phyloP scores from a whole-genome alignment of 2,329 filamentous ascomycete genomes.

The Ascochyta pisi region DNA sequence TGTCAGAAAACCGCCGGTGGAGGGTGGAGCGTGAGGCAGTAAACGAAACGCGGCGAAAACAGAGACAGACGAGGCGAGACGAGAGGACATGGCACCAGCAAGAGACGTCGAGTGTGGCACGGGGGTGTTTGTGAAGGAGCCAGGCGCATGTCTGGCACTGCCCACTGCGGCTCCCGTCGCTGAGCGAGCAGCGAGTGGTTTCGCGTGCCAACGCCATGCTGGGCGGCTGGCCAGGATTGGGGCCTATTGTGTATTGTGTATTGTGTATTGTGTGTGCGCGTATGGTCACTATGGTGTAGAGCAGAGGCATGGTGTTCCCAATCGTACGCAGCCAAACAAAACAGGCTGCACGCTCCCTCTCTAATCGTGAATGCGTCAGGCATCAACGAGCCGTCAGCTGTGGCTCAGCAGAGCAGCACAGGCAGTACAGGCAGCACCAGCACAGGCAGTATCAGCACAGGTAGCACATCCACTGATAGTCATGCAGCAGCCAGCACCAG shows the following conservation, averaged over 20 bases:
- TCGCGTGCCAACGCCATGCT: not conserved
- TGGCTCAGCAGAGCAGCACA: too few relatives aligned
- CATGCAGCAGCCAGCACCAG: too few relatives aligned
- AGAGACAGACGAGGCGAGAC: conserved; percentile 8
- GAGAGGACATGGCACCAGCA: not conserved
- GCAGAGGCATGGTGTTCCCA: conserved; percentile 19
- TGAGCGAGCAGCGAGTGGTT: conserved; percentile 8
- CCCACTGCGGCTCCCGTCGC: conserved; percentile 15
- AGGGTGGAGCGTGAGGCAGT: conserved; percentile 6
- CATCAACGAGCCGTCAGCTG: conserved; percentile 14
- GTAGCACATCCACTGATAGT: too few relatives aligned
- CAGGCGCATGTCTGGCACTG: conserved; percentile 31
- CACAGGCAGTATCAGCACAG: too few relatives aligned
- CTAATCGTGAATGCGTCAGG: conserved; percentile 20
- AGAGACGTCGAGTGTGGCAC: conserved; percentile 1
- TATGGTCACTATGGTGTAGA: too few relatives aligned
- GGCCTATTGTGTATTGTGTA: conserved; percentile 36
- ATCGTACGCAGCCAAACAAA: conserved; percentile 25
- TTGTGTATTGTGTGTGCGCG: conserved; percentile 20
- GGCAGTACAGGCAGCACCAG: too few relatives aligned
- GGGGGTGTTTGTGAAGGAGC: conserved; percentile 11
- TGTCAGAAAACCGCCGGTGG: conserved; percentile 11
- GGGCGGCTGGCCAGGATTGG: conserved; percentile 18
- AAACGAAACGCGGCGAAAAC: conserved; percentile 29
- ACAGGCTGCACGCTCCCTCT: conserved; percentile 16